Evolutionary conservation across 1,284 basidiomycete species (phyloP).

Genomic region (Cryptococcus sp.): DNA sequence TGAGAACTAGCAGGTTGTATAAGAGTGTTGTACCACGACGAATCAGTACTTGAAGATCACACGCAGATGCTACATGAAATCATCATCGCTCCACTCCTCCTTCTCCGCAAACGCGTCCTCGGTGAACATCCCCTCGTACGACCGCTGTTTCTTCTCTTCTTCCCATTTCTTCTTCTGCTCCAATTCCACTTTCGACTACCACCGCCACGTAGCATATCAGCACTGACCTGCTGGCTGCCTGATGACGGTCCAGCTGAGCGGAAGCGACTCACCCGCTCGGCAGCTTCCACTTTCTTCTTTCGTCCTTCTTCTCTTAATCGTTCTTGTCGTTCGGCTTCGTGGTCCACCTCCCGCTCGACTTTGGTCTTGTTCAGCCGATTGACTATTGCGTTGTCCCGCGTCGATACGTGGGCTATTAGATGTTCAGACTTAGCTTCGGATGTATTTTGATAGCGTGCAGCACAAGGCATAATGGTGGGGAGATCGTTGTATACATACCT

Average conservation of each 20-base stretch:
- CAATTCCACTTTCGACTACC: conserved; percentile 26
- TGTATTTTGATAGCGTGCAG: background rate
- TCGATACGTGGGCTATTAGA: conserved; percentile 67
- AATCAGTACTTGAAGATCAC: too few species aligned
- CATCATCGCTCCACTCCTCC: conserved; percentile 48
- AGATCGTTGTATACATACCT: conserved; percentile 55
- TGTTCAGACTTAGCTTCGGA: background rate
- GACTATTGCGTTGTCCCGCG: conserved; percentile 85
- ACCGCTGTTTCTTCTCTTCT: conserved; percentile 47
- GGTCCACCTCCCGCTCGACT: conserved; percentile 77
- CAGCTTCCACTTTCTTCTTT: conserved; percentile 66
- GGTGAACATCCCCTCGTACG: conserved; percentile 51
- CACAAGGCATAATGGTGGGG: background rate
- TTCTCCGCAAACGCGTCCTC: conserved; percentile 47
- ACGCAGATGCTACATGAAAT: conserved; percentile 45
- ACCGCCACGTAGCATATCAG: background rate
- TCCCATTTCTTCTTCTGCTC: conserved; percentile 52
- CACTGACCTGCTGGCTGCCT: background rate
- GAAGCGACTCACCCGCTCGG: conserved; percentile 50
- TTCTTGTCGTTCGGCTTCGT: conserved; percentile 83
- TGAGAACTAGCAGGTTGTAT: too few species aligned
- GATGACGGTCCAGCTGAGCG: too few species aligned
- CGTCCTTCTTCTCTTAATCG: conserved; percentile 75
- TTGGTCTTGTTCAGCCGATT: conserved; percentile 97
- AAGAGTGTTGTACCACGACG: too few species aligned